Percentiles rank a stretch among this genome's conserved stretches.
Conservation (phyloP, 805 yeast genomes). For the Zygotorulaspora danielsina region DNA sequence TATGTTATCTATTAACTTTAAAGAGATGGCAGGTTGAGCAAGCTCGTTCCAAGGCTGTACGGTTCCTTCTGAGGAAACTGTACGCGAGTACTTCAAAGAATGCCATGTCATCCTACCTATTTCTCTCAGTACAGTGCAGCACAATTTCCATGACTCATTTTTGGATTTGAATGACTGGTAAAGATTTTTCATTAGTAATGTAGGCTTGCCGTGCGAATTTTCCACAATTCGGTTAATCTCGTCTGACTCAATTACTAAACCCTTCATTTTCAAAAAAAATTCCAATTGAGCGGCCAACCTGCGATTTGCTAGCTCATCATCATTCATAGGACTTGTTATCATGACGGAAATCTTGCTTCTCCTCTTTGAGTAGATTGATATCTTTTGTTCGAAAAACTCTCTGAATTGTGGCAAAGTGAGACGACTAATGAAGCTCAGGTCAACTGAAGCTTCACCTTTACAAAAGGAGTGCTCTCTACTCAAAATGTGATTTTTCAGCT, state of each 20-base stretch:
- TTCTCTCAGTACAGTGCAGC: slow-evolving; percentile 36
- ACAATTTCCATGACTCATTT: slow-evolving; percentile 40
- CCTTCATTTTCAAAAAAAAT: slow-evolving; percentile 44
- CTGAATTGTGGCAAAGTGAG: slow-evolving; percentile 36
- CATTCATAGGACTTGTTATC: slow-evolving; percentile 38
- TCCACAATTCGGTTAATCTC: slow-evolving; percentile 40
- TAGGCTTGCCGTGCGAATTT: slow-evolving; percentile 38
- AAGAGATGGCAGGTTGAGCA: slow-evolving; percentile 10
- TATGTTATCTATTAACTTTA: slow-evolving; percentile 9
- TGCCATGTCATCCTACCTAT: slow-evolving; percentile 13
- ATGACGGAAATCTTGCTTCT: slow-evolving; percentile 43
- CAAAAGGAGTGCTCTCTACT: slow-evolving; percentile 42
- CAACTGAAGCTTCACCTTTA: slow-evolving; percentile 33
- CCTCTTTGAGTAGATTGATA: slow-evolving; percentile 37
- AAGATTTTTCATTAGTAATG: slow-evolving; percentile 39
- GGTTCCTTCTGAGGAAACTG: neutral
- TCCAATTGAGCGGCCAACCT: slow-evolving; percentile 41
- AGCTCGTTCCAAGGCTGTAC: no score
- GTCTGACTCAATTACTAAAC: slow-evolving; percentile 43
- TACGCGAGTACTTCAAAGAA: slow-evolving; percentile 8
- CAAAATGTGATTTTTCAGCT: slow-evolving; percentile 47
- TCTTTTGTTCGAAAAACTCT: slow-evolving; percentile 34
- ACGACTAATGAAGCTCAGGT: slow-evolving; percentile 29
- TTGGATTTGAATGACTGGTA: slow-evolving; percentile 41
- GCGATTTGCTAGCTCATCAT: slow-evolving; percentile 37